Base-by-base conservation (phyloP, 176 grass and related monocot species). In the Pharus latifolius region DNA sequence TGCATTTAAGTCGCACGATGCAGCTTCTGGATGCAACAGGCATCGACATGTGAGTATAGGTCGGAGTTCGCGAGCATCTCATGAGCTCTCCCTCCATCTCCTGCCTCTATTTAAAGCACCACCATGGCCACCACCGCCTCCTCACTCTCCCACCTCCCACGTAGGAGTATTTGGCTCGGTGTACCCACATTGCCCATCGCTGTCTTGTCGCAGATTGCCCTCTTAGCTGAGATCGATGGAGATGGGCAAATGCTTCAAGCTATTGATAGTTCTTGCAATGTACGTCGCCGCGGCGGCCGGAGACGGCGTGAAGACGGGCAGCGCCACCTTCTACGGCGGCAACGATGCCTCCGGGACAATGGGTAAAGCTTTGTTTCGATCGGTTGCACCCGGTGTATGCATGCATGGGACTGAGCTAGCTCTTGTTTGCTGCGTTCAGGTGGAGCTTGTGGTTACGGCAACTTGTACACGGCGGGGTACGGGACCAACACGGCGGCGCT, bases 401-500 rank as follows among this genome's bases (percentile, higher is more conserved):
- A n/a, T n/a, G n/a, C n/a, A n/a, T n/a, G n/a, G n/a, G n/a, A n/a
- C n/a, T n/a, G n/a, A n/a, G n/a, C n/a, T n/a, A n/a, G n/a, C n/a
- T n/a, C n/a, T n/a, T n/a, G n/a, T 30, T 19, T 24, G 7, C 0
- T 6, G 32, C 10, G 29, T 23, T n/a, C 35, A 96, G 91, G 91
- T 10, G 91, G 87, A 40, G 91, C 87, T 24, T 96, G 91, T 4
- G 91, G 91, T 28, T 96, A 96, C 33, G 88, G 84, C 10, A 85
- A 96, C 65, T 61, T 96, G 15, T 96, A 91, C 81, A 65, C 81
- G 63, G 48, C 79, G 13, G 91, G 91, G 56, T 96, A 96, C 45
- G 91, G 91, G 25, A 88, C 87, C 60, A 23, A 80, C 74, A 96
- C 91, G 7, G 87, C 85, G 53, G 91, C 91, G 26, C 75, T 96